Evolutionary conservation across 129 eudicot genomes (phyloP).

Genomic region (Smallanthus sonchifolius): DNA sequence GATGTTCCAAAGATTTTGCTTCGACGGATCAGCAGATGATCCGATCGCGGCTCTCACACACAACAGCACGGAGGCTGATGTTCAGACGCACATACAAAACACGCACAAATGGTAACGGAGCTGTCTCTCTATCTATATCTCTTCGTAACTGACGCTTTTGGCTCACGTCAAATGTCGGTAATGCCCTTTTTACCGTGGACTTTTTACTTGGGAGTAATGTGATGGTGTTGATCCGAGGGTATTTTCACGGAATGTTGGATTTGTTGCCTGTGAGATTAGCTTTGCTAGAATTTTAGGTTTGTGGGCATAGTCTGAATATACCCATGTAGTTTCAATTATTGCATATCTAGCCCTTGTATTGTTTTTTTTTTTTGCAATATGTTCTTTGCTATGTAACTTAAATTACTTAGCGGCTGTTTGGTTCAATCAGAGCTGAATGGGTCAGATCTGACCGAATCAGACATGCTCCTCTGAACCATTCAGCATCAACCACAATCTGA

Average conservation of each 20-base stretch:
- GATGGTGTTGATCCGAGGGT: constrained; percentile 5
- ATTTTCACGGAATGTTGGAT: constrained; percentile 11
- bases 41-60: constrained; percentile 31
- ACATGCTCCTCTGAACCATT: no score
- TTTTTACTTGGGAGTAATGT: neutral
- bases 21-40: constrained; percentile 28
- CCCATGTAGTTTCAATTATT: neutral
- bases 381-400: no score
- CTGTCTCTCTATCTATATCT: constrained; percentile 24
- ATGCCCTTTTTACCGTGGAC: constrained; percentile 7
- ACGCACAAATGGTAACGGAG: constrained; percentile 29
- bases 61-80: constrained; percentile 37
- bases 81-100: constrained; percentile 33
- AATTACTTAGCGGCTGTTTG: no score
- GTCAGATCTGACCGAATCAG: no score
- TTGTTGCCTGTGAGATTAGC: constrained; percentile 26
- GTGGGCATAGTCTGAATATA: neutral
- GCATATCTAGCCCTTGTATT: constrained; percentile 4
- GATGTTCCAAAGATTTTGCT: constrained; percentile 30
- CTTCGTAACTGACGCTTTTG: constrained; percentile 13
- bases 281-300: constrained; percentile 14
- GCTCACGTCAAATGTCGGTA: neutral
- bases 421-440: no score
- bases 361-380: neutral
- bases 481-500: no score